phyloP scores from a whole-genome alignment of 441 rosid genomes.

The Raphanus hybrid region DNA sequence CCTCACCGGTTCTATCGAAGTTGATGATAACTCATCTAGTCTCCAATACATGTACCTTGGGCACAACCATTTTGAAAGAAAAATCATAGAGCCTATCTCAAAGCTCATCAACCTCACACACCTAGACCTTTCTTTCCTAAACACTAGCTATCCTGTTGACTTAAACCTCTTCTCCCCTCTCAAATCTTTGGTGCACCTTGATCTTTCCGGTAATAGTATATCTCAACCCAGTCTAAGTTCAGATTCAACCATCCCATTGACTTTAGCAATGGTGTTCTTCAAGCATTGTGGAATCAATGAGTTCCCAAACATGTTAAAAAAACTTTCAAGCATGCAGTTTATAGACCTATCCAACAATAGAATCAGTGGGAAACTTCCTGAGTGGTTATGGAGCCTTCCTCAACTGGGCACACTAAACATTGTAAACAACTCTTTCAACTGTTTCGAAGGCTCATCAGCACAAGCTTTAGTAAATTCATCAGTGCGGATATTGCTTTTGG shows the following conservation, averaged over 20 bases:
- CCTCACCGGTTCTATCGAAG: not conserved
- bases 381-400: slow-evolving; percentile 29
- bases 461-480: slow-evolving; percentile 8
- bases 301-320: slow-evolving; percentile 19
- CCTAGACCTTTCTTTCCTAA: not conserved
- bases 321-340: not conserved
- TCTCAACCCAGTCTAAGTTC: not conserved
- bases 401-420: not conserved
- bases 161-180: slow-evolving; percentile 38
- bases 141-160: slow-evolving; percentile 7
- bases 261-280: not conserved
- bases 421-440: not conserved
- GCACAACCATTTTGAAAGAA: not conserved
- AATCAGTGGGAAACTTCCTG: slow-evolving; percentile 13
- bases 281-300: not conserved
- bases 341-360: not conserved
- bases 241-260: not conserved
- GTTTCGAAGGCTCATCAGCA: not conserved
- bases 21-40: not conserved
- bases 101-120: not conserved
- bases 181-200: not conserved
- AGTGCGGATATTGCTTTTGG: not conserved
- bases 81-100: slow-evolving; percentile 30
- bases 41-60: not conserved
- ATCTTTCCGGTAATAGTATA: not conserved